Conservation (phyloP, 352 stramenopile species). For the Pythium monospermum region DNA sequence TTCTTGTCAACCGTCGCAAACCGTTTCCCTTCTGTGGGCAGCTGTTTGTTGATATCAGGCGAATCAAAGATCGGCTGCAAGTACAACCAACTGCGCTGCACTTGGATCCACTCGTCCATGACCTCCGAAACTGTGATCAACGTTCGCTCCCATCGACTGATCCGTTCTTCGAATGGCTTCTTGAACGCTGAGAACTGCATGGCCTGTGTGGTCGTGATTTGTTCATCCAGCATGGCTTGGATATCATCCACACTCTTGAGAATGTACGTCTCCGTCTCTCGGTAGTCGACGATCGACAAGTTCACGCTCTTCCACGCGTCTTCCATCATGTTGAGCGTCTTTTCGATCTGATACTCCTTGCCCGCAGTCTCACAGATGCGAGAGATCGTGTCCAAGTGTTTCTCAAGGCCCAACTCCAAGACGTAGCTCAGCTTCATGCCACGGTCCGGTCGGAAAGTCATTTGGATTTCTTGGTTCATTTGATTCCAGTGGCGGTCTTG, state of each 20-base stretch:
- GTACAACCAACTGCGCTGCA: conserved; percentile 95
- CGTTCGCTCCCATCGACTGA: conserved; percentile 88
- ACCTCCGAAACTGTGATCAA: conserved; percentile 90
- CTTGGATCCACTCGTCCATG: conserved; percentile 92
- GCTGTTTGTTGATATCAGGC: conserved; percentile 94
- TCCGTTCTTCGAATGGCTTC: conserved; percentile 91
- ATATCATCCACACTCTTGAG: conserved; percentile 94
- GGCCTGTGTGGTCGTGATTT: conserved; percentile 94
- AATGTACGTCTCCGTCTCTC: conserved; percentile 92
- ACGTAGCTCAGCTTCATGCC: conserved; percentile 81
- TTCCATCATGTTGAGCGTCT: conserved; percentile 91
- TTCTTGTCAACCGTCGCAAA: conserved; percentile 95
- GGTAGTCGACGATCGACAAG: conserved; percentile 85
- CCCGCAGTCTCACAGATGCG: conserved; percentile 91
- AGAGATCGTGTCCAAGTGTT: conserved; percentile 85
- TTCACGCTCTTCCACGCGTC: conserved; percentile 85
- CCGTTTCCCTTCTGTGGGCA: conserved; percentile 91
- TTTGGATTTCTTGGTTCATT: conserved; percentile 86
- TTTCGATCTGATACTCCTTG: conserved; percentile 95
- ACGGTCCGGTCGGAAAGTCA: conserved; percentile 81
- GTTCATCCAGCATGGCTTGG: conserved; percentile 91
- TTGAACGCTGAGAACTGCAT: conserved; percentile 96
- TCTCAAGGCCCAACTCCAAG: conserved; percentile 79
- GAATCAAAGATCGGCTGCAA: conserved; percentile 95
- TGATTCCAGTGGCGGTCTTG: conserved; percentile 91